A percentile compares a stretch with the other conserved stretches of the same genome.
These are phyloP conservation scores for Saccharomycopsis vini DNA, from an alignment of 805 yeast genomes.

Conservation along the genomic window DNA sequence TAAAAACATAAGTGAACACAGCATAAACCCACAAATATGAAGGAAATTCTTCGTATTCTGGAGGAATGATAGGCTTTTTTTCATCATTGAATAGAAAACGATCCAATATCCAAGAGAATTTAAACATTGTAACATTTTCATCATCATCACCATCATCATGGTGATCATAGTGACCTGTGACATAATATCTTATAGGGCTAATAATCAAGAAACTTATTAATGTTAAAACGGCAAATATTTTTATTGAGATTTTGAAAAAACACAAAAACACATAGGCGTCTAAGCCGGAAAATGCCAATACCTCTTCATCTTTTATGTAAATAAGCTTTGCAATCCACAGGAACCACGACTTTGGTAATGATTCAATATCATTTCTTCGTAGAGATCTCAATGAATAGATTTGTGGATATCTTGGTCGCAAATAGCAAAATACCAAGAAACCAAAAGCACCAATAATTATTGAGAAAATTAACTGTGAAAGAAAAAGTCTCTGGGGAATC, in stretches of 20 bases:
- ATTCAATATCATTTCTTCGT: constrained; percentile 35
- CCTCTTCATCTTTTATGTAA: constrained; percentile 39
- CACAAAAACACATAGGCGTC: constrained; percentile 91
- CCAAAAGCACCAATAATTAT: constrained; percentile 37
- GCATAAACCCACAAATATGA: constrained; percentile 44
- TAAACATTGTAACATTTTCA: neutral
- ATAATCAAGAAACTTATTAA: constrained; percentile 39
- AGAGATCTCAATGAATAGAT: constrained; percentile 48
- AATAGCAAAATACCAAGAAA: constrained; percentile 40
- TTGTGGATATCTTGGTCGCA: constrained; percentile 47
- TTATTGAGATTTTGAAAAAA: constrained; percentile 80
- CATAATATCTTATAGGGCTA: constrained; percentile 44
- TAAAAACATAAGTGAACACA: constrained; percentile 46
- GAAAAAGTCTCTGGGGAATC: constrained; percentile 46
- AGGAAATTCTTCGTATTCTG: constrained; percentile 25
- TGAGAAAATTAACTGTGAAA: constrained; percentile 44
- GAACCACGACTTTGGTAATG: constrained; percentile 38
- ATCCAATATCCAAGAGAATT: neutral
- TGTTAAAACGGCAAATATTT: constrained; percentile 35
- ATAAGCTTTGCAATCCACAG: constrained; percentile 46
- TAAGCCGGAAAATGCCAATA: constrained; percentile 59
- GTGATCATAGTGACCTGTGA: constrained; percentile 40
- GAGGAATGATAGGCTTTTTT: constrained; percentile 7
- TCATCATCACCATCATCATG: constrained; percentile 19
- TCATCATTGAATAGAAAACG: neutral